Percentiles rank a stretch among this genome's conserved stretches.
Evolutionary conservation across 805 yeast species (phyloP).

Genomic region (Pichia ethanolica): DNA sequence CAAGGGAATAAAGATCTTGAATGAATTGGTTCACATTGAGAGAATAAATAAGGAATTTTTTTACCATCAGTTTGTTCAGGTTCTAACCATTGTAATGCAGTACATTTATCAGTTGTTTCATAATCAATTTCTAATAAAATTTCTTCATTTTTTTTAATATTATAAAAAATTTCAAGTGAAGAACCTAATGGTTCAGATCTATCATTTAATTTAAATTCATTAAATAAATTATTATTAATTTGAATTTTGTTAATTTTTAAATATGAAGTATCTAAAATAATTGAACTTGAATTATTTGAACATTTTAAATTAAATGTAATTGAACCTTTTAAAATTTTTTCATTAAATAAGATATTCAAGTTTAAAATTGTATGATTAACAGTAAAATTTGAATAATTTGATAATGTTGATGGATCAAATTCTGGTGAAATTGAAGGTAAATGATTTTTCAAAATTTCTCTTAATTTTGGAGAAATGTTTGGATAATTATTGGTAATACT

Average conservation of each 20-base stretch:
- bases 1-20: constrained; percentile 84
- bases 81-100: constrained; percentile 83
- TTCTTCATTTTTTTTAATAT: constrained; percentile 7
- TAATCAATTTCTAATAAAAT: constrained; percentile 39
- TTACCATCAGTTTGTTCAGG: constrained; percentile 69
- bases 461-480: constrained; percentile 20
- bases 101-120: constrained; percentile 64
- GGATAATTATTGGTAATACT: constrained; percentile 14
- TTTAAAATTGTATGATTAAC: constrained; percentile 46
- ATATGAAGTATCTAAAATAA: constrained; percentile 66
- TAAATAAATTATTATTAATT: constrained; percentile 33
- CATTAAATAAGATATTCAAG: constrained; percentile 48
- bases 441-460: constrained; percentile 22
- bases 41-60: constrained; percentile 63
- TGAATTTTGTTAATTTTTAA: constrained; percentile 39
- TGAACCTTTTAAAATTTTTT: constrained; percentile 45
- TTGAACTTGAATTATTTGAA: constrained; percentile 23
- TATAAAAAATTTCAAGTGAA: constrained; percentile 34
- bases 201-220: constrained; percentile 29
- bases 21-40: constrained; percentile 89
- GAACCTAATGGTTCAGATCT: constrained; percentile 55
- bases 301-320: constrained; percentile 41
- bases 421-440: constrained; percentile 42
- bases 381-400: constrained; percentile 53
- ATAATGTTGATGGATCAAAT: constrained; percentile 68